Percentiles rank a stretch among this genome's conserved stretches.
Conservation (phyloP, 768 basidiomycete genomes). For the Thelephora ganbajun region DNA sequence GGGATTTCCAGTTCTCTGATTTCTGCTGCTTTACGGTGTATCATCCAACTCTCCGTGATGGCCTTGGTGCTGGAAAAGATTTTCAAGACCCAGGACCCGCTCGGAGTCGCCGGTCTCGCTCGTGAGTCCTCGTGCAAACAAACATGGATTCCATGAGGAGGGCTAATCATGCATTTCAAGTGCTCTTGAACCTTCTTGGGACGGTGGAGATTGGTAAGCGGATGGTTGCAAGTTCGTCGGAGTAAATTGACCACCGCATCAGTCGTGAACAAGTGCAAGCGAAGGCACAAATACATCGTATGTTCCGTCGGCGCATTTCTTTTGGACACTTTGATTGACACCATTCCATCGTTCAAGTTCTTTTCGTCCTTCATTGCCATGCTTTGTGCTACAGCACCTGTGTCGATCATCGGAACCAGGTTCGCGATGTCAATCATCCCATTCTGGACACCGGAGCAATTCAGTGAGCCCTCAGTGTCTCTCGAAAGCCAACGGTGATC, state of each 20-base stretch:
- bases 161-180: slow-evolving; percentile 17
- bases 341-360: slow-evolving; percentile 30
- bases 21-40: slow-evolving; percentile 58
- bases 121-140: slow-evolving; percentile 29
- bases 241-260: neutral
- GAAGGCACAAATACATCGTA: slow-evolving; percentile 66
- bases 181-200: slow-evolving; percentile 60
- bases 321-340: neutral
- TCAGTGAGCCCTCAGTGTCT: slow-evolving; percentile 31
- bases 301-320: neutral
- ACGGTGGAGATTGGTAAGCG: slow-evolving; percentile 64
- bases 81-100: slow-evolving; percentile 62
- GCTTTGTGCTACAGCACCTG: slow-evolving; percentile 65
- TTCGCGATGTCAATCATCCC: slow-evolving; percentile 67
- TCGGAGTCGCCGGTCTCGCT: slow-evolving; percentile 61
- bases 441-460: slow-evolving; percentile 79
- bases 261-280: slow-evolving; percentile 73
- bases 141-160: too few relatives aligned
- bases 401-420: slow-evolving; percentile 60
- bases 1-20: slow-evolving; percentile 57
- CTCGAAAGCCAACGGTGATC: neutral
- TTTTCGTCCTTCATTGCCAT: slow-evolving; percentile 50
- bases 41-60: slow-evolving; percentile 66
- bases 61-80: slow-evolving; percentile 56
- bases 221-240: neutral